Evolutionary conservation across 345 rosid genomes (phyloP).

Genomic region (Arabidopsis suecica): DNA sequence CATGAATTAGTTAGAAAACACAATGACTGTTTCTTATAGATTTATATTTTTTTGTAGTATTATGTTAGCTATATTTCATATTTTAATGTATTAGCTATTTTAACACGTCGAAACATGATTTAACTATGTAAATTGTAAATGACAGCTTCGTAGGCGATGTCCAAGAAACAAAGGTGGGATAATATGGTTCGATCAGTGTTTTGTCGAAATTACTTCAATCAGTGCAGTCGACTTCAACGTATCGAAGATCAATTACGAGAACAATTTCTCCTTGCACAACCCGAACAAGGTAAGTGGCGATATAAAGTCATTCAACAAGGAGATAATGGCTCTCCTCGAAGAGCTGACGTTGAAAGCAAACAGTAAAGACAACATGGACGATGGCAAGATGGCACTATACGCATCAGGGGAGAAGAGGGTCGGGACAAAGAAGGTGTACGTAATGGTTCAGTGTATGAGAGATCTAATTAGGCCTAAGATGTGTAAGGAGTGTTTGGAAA

Average conservation of each 20-base stretch:
- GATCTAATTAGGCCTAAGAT: not conserved
- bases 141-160: slow-evolving; percentile 21
- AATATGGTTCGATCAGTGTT: slow-evolving; percentile 59
- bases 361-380: not conserved
- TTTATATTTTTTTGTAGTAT: no score
- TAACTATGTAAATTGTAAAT: not conserved
- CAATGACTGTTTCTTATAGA: not conserved
- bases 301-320: slow-evolving; percentile 37
- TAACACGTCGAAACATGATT: no score
- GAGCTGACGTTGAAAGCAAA: not conserved
- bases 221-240: slow-evolving; percentile 35
- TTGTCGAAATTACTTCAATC: slow-evolving; percentile 49
- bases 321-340: not conserved
- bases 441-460: slow-evolving; percentile 51
- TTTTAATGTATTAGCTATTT: no score
- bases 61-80: no score
- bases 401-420: not conserved
- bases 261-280: slow-evolving; percentile 45
- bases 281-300: slow-evolving; percentile 32
- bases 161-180: slow-evolving; percentile 43
- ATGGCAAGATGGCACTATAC: not conserved
- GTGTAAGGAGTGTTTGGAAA: not conserved
- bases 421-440: slow-evolving; percentile 42
- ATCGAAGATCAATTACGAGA: slow-evolving; percentile 42
- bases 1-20: not conserved